Evolutionary conservation across 768 basidiomycete genomes (phyloP).

Genomic region (Mycena galopus): DNA sequence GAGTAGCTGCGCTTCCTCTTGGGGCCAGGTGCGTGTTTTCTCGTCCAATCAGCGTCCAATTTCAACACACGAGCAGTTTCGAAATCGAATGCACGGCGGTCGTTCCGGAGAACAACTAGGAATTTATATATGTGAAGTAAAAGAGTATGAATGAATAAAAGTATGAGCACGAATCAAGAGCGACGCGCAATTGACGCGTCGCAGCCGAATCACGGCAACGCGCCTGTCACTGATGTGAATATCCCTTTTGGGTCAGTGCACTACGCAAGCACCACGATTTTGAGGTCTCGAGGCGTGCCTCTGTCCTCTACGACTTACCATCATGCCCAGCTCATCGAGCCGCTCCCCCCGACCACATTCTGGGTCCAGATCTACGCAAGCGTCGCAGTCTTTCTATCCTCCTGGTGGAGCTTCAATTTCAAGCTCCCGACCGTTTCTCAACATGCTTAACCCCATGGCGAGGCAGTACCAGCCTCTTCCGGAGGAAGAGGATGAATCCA

Average conservation of each 20-base stretch:
- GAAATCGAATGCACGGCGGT: constrained; percentile 76
- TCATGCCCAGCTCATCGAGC: constrained; percentile 46
- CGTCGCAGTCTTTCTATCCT: constrained; percentile 50
- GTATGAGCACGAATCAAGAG: too few species aligned
- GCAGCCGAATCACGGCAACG: neutral
- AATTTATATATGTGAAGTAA: neutral
- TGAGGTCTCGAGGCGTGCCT: constrained; percentile 14
- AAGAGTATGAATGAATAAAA: neutral
- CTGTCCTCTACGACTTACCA: constrained; percentile 32
- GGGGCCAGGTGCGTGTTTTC: constrained; percentile 26
- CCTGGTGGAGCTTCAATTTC: constrained; percentile 56
- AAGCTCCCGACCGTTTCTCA: constrained; percentile 82
- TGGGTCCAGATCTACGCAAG: constrained; percentile 51
- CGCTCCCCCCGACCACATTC: constrained; percentile 46
- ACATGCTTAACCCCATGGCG: constrained; percentile 86
- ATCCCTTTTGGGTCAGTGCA: constrained; percentile 12
- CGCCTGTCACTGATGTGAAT: neutral
- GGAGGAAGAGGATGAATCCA: constrained; percentile 79
- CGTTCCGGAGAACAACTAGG: constrained; percentile 28
- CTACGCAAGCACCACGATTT: constrained; percentile 25
- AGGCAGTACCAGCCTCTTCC: constrained; percentile 75
- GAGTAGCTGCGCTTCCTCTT: constrained; percentile 64
- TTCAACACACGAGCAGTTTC: constrained; percentile 57
- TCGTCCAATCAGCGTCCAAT: neutral
- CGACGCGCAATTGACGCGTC: constrained; percentile 1